Base-by-base conservation (phyloP, 306 rosid genomes). In the Fragaria ananassa region DNA sequence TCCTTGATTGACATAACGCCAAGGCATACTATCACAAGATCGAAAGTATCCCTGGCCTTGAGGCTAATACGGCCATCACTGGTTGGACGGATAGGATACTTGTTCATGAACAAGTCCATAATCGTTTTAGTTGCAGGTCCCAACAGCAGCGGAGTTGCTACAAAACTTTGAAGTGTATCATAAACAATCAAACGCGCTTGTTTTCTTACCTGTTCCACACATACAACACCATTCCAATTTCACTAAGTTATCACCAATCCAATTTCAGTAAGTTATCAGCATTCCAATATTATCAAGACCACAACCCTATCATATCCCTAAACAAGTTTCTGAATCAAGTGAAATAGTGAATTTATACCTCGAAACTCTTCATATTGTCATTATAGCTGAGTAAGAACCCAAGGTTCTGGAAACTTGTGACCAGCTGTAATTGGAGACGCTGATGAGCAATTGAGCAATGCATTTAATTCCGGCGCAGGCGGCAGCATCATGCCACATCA, bases 11-110 rank as follows among this genome's bases (percentile, higher is more conserved):
- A 86, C 88, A 93, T 68, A 39, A 81, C 87, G 58, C 90, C 88
- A 83, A 93, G 88, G 54, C 93, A 86, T 35, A 88, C 96, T 81
- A 83, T 90, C 88, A 93, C 84, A 74, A 94, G 87, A 76, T 91
- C 97, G 44, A 93, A 81, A 85, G 87, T 70, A 82, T 81, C 81
- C 34, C 87, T 70, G 79, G 89, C 84, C 91, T 90, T 91, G 82
- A 86, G 96, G 19, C 79, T 57, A 23, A 81, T 29, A 76, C 74
- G 0, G 11, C 93, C 93, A 61, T 87, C 97, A 25, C 83, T 95
- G 68, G 44, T 41, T 10, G 44, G 44, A 2, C 88, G 89, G 69
- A 89, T 84, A 74, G 87, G 85, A 81, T 71, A 79, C 76, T 84
- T 86, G 76, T 91, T 54, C 27, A 54, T 87, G 8, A 93, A 84